A percentile compares a stretch with the other conserved stretches of the same genome.
These are phyloP conservation scores for Coniochaeta ligniaria DNA, from an alignment of 2,329 filamentous ascomycete species.

Conservation along the genomic window DNA sequence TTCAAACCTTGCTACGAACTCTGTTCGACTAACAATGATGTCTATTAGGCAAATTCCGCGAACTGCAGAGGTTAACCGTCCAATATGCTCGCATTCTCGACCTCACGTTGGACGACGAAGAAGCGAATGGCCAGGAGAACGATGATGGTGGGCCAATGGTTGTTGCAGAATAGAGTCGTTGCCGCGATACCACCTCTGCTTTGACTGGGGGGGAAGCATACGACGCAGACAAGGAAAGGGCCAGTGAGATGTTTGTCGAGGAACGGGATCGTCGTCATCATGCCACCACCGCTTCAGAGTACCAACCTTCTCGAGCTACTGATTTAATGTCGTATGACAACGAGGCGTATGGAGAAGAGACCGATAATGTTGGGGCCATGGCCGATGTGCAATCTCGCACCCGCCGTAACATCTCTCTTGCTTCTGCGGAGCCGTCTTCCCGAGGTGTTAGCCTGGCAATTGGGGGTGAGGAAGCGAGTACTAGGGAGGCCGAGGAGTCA, in stretches of 20 bases:
- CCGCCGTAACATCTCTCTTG: not conserved
- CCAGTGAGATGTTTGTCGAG: not conserved
- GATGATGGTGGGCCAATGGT: slow-evolving; percentile 4
- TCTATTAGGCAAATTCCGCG: slow-evolving; percentile 80
- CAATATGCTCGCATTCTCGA: slow-evolving; percentile 85
- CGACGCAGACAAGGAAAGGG: not conserved
- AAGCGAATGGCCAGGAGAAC: slow-evolving; percentile 23
- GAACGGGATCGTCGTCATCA: not conserved
- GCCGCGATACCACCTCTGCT: not conserved
- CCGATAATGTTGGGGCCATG: not conserved
- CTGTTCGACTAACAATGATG: slow-evolving; percentile 19
- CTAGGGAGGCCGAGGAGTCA: not conserved
- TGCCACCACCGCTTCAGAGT: not conserved
- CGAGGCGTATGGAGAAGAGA: not conserved
- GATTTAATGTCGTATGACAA: not conserved
- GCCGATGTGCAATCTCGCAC: not conserved
- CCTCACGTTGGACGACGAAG: slow-evolving; percentile 42
- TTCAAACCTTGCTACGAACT: not conserved
- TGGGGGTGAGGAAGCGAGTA: not conserved
- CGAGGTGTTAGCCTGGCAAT: not conserved
- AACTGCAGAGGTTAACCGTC: slow-evolving; percentile 88
- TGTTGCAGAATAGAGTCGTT: not conserved
- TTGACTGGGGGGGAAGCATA: not conserved
- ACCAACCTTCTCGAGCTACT: not conserved
- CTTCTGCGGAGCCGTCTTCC: not conserved